These are phyloP conservation scores for Magnusiomyces starmeri DNA, from an alignment of 1,139 yeast genomes.

Conservation along the genomic window DNA sequence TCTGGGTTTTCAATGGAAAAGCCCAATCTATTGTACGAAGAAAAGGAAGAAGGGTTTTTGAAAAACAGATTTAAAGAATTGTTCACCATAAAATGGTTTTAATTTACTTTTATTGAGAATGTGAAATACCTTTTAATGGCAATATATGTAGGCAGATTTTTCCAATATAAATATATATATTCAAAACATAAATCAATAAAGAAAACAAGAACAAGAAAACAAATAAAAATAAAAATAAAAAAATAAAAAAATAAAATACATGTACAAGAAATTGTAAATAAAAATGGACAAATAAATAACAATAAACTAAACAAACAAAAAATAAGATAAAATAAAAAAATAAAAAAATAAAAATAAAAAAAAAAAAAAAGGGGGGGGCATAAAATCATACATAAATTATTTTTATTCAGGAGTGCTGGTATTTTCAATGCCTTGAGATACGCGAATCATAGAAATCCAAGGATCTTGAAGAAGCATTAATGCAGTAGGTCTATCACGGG, in stretches of 20 bases:
- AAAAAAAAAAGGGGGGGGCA: too few relatives aligned
- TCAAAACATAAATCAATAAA: too few relatives aligned
- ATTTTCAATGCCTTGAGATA: constrained; percentile 9
- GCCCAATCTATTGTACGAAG: constrained; percentile 2
- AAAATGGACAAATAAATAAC: too few relatives aligned
- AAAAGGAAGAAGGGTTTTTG: constrained; percentile 4
- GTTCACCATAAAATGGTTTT: constrained; percentile 1
- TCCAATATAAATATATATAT: background rate
- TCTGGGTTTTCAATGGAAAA: background rate
- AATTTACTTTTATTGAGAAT: background rate
- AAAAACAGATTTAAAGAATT: background rate
- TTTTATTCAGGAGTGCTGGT: background rate
- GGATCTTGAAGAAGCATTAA: constrained; percentile 82
- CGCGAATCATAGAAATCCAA: constrained; percentile 44
- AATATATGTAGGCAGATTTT: background rate
- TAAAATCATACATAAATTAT: too few relatives aligned
- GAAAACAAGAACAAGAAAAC: background rate
- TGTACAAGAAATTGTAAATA: background rate
- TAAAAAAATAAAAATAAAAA: too few relatives aligned
- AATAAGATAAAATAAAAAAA: background rate
- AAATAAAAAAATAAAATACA: background rate
- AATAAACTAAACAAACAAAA: too few relatives aligned
- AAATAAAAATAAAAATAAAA: background rate
- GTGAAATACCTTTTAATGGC: background rate
- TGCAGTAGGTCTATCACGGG: constrained; percentile 72